Base-by-base conservation (phyloP, 768 basidiomycete genomes). In the Leccinellum rugosiceps region DNA sequence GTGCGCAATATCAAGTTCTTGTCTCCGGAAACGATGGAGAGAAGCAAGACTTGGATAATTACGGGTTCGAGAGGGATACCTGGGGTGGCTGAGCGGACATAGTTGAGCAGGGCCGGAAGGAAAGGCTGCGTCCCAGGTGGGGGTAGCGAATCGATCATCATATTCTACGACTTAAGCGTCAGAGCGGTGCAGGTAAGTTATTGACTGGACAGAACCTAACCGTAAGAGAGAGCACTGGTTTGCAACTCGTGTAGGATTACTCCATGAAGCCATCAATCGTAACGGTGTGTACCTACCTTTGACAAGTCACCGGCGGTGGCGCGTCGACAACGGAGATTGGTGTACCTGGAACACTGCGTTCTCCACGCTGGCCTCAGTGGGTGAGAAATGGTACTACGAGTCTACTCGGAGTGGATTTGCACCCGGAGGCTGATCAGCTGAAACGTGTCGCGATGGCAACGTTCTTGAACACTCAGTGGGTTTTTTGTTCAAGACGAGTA, bases 1-100 rank as follows among this genome's bases (percentile, higher is more conserved):
- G 87, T 82, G 45, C 85, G 78, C 17, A 92, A 73, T 55, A 92
- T 76, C 28, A 91, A 72, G 67, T 89, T 78, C 60, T 80, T 84
- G 62, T 85, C 75, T 1, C 82, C 82, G 3, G 87, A 78, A 34
- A 87, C 73, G 48, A 90, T 75, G 66, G 81, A 87, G 4, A 86
- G 78, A 30, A 90, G 78, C 15, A 90, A 72, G 21, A 85, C 83
- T 66, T 86, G 86, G 21, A 90, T 71, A 43, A 89, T 78, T 52
- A 83, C 79, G 10, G 81, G 76, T 52, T 90, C 87, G 3, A 88
- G 55, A 8, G 85, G 85, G 15, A 86, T 67, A 9, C 71, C 74
- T n/a, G 80, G 74, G 26, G 73, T 70, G 7, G 72, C 68, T n/a
- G 74, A 62, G 38, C 76, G 80, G 52, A 87, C 68, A 56, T 79